Conservation (phyloP, 148 eudicot genomes). For the Vaccinium corymbosum region DNA sequence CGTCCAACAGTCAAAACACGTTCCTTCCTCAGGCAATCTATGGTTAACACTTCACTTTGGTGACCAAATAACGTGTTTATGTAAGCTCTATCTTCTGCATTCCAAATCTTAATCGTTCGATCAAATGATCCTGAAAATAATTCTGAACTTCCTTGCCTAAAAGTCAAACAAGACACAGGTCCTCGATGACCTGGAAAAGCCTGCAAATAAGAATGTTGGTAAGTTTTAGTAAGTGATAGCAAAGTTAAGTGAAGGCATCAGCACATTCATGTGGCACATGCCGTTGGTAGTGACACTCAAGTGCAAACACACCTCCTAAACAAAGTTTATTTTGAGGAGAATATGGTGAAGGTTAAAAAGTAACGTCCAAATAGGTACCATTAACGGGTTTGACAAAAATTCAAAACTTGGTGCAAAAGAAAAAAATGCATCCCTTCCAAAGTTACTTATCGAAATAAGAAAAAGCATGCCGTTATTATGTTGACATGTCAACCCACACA, state of each 20-base stretch:
- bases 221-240: constrained; percentile 18
- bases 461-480: background rate
- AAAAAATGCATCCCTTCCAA: background rate
- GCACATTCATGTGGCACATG: background rate
- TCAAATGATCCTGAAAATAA: constrained; percentile 90
- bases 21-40: constrained; percentile 87
- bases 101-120: constrained; percentile 80
- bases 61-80: constrained; percentile 82
- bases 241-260: constrained; percentile 5
- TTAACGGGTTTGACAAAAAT: background rate
- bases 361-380: background rate
- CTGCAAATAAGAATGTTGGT: constrained; percentile 46
- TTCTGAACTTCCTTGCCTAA: constrained; percentile 86
- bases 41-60: constrained; percentile 78
- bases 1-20: constrained; percentile 87
- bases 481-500: background rate
- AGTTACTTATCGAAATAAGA: background rate
- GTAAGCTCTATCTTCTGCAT: constrained; percentile 76
- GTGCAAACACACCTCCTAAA: background rate
- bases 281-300: background rate
- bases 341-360: background rate
- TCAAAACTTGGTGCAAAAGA: background rate
- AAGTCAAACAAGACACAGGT: constrained; percentile 86
- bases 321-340: background rate
- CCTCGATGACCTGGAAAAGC: constrained; percentile 89